A percentile compares a stretch with the other conserved stretches of the same genome.
These are phyloP conservation scores for Claviceps maximensis DNA, from an alignment of 2,329 filamentous ascomycete genomes.

Conservation along the genomic window DNA sequence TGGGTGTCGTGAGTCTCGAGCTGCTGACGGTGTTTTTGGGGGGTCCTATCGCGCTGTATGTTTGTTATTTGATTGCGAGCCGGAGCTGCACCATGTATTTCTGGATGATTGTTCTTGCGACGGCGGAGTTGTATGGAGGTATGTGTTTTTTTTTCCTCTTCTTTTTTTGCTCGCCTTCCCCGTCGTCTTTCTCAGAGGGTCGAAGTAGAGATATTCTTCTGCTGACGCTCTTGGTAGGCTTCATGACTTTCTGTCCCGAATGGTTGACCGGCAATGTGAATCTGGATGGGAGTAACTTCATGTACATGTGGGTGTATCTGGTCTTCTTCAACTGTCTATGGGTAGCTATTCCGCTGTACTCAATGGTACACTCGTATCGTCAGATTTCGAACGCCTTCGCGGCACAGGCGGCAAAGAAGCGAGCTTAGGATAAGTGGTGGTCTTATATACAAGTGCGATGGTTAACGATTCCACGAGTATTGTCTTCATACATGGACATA, in stretches of 20 bases:
- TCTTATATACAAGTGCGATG: no score
- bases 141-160: constrained; percentile 45
- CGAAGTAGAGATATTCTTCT: no score
- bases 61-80: constrained; percentile 44
- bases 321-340: constrained; percentile 59
- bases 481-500: no score
- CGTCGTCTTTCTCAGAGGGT: not conserved
- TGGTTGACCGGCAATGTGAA: constrained; percentile 51
- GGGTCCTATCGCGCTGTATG: no score
- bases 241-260: constrained; percentile 60
- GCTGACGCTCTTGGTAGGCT: constrained; percentile 28
- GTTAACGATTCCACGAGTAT: no score
- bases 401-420: no score
- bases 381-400: no score
- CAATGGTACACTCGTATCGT: no score
- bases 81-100: constrained; percentile 42
- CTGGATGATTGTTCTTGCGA: constrained; percentile 52
- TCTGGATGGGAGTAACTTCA: constrained; percentile 52
- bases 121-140: constrained; percentile 30
- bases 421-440: no score
- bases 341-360: constrained; percentile 54
- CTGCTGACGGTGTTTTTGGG: constrained; percentile 53
- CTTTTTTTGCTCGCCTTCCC: no score
- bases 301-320: constrained; percentile 54
- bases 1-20: constrained; percentile 53